Evolutionary conservation across 495 filamentous ascomycete genomes (phyloP), one percentile per base, ranked within the genome.

Genomic region (Tuber brumale): DNA sequence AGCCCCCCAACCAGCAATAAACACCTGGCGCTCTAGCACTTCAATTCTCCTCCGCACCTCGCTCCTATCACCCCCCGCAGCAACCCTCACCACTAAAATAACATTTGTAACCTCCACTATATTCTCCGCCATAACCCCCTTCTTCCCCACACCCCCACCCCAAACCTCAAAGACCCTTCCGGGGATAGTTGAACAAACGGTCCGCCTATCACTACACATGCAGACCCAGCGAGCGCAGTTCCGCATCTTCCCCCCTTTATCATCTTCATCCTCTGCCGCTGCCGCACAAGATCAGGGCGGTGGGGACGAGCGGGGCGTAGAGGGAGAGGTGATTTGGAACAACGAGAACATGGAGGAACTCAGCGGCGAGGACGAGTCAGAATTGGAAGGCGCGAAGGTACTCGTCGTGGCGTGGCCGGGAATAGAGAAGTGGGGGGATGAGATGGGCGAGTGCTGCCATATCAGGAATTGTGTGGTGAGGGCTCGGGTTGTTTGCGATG

Each of bases 391-490:
- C 1, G 70, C 72, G n/a, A 66, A 43, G 2, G 78, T 80, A 12
- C 70, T 70, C 8, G 75, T 76, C 39, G 78, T 80, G 8, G 77
- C 78, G 19, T 80, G 78, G 78, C 78, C 78, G 16, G 78, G 77
- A 3, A 73, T 80, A 0, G 78, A 80, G 46, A 80, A 80, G n/a
- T 79, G 70, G 77, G 78, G 78, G 2, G 78, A 80, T 51, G 78
- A 80, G 18, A 80, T 80, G 78, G 78, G 78, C 1, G 78, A 80
- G 44, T 48, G 73, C 27, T 66, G 66, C 21, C 76, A 79, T 10
- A 72, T 79, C 18, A 72, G 75, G 75, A 80, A 75, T 42, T 79
- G 76, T 66, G 78, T 80, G n/a, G 78, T 80, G 14, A 75, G 66
- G 44, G 78, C 76, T 12, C 79, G 76, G 70, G 78, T 80, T 35